These are phyloP conservation scores for Besnoitia besnoiti DNA, from an alignment of 169 alveolate species.

Conservation along the genomic window DNA sequence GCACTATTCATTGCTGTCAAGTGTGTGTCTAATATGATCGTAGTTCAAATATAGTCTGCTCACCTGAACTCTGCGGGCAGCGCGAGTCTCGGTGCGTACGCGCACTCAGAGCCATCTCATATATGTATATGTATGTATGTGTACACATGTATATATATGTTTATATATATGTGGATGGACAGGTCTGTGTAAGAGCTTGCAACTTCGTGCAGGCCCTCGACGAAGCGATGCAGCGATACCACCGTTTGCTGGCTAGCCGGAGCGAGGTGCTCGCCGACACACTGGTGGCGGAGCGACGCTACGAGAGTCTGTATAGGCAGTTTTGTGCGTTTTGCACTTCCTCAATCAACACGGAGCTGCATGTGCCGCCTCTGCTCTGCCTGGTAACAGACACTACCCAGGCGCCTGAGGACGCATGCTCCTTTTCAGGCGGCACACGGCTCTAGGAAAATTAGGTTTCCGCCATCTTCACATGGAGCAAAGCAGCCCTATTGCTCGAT, in stretches of 20 bases:
- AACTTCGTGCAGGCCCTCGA: not conserved
- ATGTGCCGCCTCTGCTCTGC: not conserved
- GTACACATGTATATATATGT: not conserved
- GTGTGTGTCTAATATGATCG: no score
- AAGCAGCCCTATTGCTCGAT: no score
- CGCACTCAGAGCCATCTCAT: no score
- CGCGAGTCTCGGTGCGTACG: no score
- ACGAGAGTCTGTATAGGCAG: not conserved
- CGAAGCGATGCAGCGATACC: constrained; percentile 28
- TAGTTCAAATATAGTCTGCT: no score
- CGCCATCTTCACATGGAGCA: no score
- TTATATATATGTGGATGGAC: not conserved
- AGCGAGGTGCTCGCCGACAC: not conserved
- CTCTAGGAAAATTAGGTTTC: no score
- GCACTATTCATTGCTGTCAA: no score
- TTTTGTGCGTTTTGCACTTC: not conserved
- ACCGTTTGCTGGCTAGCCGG: not conserved
- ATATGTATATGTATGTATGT: not conserved
- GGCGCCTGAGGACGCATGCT: no score
- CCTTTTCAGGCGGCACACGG: no score
- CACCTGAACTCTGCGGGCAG: no score
- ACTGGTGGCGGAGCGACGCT: not conserved
- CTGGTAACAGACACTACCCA: not conserved
- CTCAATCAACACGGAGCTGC: constrained; percentile 28
- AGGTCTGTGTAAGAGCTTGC: not conserved